Percentiles rank a stretch among this genome's conserved stretches.
Conservation (phyloP, 2,329 filamentous ascomycete genomes). For the Penicillium sclerotiorum region DNA sequence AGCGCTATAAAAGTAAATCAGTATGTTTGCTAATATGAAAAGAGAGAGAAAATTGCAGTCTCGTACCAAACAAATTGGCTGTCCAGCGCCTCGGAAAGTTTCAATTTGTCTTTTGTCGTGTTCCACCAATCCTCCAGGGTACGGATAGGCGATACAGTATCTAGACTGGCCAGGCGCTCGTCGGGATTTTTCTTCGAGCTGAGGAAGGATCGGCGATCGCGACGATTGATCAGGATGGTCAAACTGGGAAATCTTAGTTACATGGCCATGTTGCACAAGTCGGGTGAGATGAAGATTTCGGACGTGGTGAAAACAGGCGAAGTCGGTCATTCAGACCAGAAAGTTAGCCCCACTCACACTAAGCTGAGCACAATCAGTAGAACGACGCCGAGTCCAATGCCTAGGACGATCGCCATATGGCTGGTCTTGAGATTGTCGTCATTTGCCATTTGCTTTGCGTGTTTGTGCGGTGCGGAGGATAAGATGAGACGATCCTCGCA, state of each 20-base stretch:
- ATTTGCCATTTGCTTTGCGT: constrained; percentile 26
- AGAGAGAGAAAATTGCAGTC: neutral
- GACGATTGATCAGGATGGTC: constrained; percentile 38
- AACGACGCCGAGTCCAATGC: constrained; percentile 35
- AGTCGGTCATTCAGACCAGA: neutral
- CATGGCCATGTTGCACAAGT: constrained; percentile 3
- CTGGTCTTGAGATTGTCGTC: constrained; percentile 23
- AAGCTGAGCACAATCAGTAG: constrained; percentile 35
- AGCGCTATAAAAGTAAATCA: constrained; percentile 26
- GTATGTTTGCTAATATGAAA: constrained; percentile 1
- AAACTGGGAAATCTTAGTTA: constrained; percentile 24
- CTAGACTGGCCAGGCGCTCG: constrained; percentile 38
- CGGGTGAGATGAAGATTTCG: constrained; percentile 5
- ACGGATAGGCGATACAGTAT: constrained; percentile 39
- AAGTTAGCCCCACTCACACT: constrained; percentile 26
- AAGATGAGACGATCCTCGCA: too few species aligned
- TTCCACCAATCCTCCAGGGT: constrained; percentile 43
- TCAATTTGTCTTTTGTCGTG: constrained; percentile 34
- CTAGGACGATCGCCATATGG: constrained; percentile 37
- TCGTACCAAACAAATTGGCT: constrained; percentile 42
- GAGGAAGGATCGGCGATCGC: constrained; percentile 25
- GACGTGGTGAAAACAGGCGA: neutral
- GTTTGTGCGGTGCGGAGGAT: too few species aligned
- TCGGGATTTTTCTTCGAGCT: constrained; percentile 23
- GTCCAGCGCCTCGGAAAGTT: constrained; percentile 36